Percentiles rank a stretch among this genome's conserved stretches.
Evolutionary conservation across 306 rosid species (phyloP).

Genomic region (Corylus heterophylla): DNA sequence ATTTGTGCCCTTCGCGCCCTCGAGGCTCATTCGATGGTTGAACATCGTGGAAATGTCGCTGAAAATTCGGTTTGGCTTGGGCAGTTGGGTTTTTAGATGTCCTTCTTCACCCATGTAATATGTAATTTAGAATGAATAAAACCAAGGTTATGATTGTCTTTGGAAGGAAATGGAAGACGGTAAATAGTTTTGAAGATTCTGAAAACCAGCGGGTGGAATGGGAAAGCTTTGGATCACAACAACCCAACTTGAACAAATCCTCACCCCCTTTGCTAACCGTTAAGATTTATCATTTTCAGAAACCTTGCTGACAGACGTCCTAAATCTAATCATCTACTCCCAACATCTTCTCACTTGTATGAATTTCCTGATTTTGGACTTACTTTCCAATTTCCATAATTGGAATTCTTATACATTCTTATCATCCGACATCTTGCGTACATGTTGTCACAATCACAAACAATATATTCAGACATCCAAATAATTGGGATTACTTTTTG

Average conservation of each 20-base stretch:
- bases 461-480: too few relatives aligned
- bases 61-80: constrained; percentile 9
- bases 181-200: not conserved
- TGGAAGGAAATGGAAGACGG: not conserved
- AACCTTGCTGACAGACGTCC: too few relatives aligned
- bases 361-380: too few relatives aligned
- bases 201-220: not conserved
- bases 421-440: too few relatives aligned
- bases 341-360: too few relatives aligned
- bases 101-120: not conserved
- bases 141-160: not conserved
- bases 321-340: too few relatives aligned
- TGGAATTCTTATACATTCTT: too few relatives aligned
- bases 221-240: not conserved
- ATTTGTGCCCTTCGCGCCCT: not conserved
- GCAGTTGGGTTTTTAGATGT: constrained; percentile 6
- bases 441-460: too few relatives aligned
- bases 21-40: not conserved
- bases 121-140: too few relatives aligned
- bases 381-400: too few relatives aligned
- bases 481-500: too few relatives aligned
- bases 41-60: not conserved
- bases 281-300: not conserved
- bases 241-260: not conserved
- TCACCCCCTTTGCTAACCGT: not conserved